A percentile compares a stretch with the other conserved stretches of the same genome.
phyloP scores from a whole-genome alignment of 805 yeast genomes.

The Suhomyces sp. region DNA sequence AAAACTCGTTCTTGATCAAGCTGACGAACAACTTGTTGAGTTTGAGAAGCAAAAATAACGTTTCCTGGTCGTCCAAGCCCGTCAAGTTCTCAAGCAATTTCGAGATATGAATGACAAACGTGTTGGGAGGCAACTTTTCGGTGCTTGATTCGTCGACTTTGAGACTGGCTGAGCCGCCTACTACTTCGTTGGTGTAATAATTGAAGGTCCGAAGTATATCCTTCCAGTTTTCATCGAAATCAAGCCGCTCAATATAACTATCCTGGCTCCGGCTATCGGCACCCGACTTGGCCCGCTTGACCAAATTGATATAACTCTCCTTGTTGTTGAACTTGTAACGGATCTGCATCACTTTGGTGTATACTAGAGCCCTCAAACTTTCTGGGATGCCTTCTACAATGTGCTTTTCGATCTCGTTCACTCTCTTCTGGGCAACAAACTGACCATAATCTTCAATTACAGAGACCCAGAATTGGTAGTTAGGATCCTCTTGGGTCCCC shows the following conservation, averaged over 20 bases:
- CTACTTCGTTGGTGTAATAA: conserved; percentile 21
- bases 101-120: conserved; percentile 21
- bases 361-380: conserved; percentile 27
- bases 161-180: not conserved
- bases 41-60: conserved; percentile 33
- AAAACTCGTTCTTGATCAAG: conserved; percentile 31
- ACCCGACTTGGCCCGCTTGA: conserved; percentile 17
- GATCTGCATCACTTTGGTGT: conserved; percentile 31
- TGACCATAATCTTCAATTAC: conserved; percentile 14
- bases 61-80: conserved; percentile 23
- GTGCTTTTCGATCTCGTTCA: conserved; percentile 18
- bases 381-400: conserved; percentile 30
- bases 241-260: conserved; percentile 14
- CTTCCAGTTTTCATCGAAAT: conserved; percentile 14
- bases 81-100: conserved; percentile 17
- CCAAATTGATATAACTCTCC: conserved; percentile 28
- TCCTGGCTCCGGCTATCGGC: conserved; percentile 10
- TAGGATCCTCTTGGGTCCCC: conserved; percentile 3
- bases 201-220: conserved; percentile 30
- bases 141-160: conserved; percentile 15
- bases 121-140: conserved; percentile 15
- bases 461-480: conserved; percentile 17
- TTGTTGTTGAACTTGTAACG: conserved; percentile 25
- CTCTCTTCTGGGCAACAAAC: conserved; percentile 6
- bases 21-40: conserved; percentile 24